phyloP scores from a whole-genome alignment of 495 filamentous ascomycete genomes.

The Aspergillus leporis region DNA sequence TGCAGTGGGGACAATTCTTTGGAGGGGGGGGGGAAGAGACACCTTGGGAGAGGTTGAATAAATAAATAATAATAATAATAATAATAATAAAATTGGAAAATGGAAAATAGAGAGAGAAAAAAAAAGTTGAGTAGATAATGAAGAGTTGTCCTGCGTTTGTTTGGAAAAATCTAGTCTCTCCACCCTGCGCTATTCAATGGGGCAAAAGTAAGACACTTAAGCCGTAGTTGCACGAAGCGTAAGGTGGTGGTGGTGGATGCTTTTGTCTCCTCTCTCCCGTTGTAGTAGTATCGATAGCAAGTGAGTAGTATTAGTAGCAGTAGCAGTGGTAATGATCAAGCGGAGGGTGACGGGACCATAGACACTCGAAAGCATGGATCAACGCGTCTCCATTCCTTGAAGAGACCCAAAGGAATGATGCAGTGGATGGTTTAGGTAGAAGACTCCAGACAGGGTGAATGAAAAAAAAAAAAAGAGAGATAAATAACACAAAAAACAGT shows the following conservation, averaged over 20 bases:
- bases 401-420: constrained; percentile 5
- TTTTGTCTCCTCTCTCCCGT: constrained; percentile 3
- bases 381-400: constrained; percentile 42
- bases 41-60: constrained; percentile 6
- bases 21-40: background rate
- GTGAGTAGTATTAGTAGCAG: constrained; percentile 6
- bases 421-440: background rate
- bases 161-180: background rate
- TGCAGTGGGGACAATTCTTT: constrained; percentile 14
- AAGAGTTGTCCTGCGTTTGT: background rate
- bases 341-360: constrained; percentile 16
- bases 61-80: no score
- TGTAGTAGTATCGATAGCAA: background rate
- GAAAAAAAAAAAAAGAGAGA: background rate
- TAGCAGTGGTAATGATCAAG: constrained; percentile 10
- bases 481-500: background rate
- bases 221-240: constrained; percentile 2
- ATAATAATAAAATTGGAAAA: constrained; percentile 4
- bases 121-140: background rate
- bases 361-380: constrained; percentile 34
- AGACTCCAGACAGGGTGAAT: background rate
- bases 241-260: constrained; percentile 1
- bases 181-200: background rate
- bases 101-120: constrained; percentile 10
- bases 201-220: constrained; percentile 2